Conservation (phyloP, 495 filamentous ascomycete species). For the Podospora comata region DNA sequence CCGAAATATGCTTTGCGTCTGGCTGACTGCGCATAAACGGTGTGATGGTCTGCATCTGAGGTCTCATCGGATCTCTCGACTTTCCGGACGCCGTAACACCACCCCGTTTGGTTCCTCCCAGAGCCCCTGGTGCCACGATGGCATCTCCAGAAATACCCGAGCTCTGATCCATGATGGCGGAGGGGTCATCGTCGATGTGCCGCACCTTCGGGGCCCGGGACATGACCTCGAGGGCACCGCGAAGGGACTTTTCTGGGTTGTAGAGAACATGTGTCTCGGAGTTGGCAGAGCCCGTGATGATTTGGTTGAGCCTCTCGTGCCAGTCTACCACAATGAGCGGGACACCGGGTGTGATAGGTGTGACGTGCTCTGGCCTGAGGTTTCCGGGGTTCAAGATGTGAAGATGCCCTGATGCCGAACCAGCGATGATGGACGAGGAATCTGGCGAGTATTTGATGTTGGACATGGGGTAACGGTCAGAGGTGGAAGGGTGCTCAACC, state of each 20-base stretch:
- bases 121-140: constrained; percentile 64
- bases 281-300: constrained; percentile 88
- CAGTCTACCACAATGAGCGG: constrained; percentile 82
- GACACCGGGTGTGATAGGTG: constrained; percentile 76
- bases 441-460: constrained; percentile 88
- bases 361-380: constrained; percentile 75
- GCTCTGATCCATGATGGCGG: constrained; percentile 75
- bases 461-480: constrained; percentile 73
- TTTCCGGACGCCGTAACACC: constrained; percentile 78
- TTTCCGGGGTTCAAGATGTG: constrained; percentile 93
- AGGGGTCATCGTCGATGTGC: constrained; percentile 89
- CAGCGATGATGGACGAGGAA: constrained; percentile 78
- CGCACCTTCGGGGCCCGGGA: constrained; percentile 88
- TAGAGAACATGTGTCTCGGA: constrained; percentile 86
- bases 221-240: constrained; percentile 86
- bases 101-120: constrained; percentile 40
- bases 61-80: constrained; percentile 72
- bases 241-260: constrained; percentile 73
- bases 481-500: constrained; percentile 76
- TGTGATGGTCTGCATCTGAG: constrained; percentile 77
- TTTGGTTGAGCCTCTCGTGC: constrained; percentile 94
- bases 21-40: constrained; percentile 90
- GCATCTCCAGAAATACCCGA: constrained; percentile 78
- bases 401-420: constrained; percentile 80
- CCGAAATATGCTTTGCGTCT: constrained; percentile 82